Base-by-base conservation (phyloP, 1,284 basidiomycete genomes). In the Ustilago curta region DNA sequence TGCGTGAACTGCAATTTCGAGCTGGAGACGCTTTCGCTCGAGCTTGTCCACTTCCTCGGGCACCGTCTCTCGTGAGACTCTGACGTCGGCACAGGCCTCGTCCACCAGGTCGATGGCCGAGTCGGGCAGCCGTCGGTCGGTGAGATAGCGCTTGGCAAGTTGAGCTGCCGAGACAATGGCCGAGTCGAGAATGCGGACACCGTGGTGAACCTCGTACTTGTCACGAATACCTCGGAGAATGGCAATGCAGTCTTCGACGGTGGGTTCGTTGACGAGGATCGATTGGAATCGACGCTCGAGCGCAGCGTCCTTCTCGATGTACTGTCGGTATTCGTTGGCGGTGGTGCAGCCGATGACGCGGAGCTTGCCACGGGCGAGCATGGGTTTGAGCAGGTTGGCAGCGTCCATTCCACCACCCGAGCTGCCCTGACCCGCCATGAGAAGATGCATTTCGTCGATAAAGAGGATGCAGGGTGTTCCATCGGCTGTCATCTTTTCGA, bases 1-100 rank as follows among this genome's bases (percentile, higher is more conserved):
- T 8, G 96, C 97, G 83, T 97, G 95, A 31, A 97, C 92, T 84
- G 97, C 96, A 40, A 99, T 92, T 85, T 98, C 93, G 50, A 99
- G 89, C 82, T 97, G 93, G 45, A 99, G 90, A 85, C 94, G 95
- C 65, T 89, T 90, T 35, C 95, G 91, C 84, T 97, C 93, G n/a
- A 99, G 89, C 79, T 92, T 91, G 86, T 99, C 96, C 81, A 99
- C 93, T 3, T 90, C 92, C 86, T 98, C 96, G 0, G 96, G 96
- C 63, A 93, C 90, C 0, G 95, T 98, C 86, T 98, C 96, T 39
- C 94, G 91, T 31, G 76, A 78, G n/a, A 84, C 83, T 7, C 77
- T 61, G 3, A 83, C 81, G 50, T 84, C 83, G 3, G 94, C 94
- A 48, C 78, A 81, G 3, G 81, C 79, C 50, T 85, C 84, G 65